Evolutionary conservation across 176 grass and related monocot genomes (phyloP).

Genomic region (Eragrostis curvula): DNA sequence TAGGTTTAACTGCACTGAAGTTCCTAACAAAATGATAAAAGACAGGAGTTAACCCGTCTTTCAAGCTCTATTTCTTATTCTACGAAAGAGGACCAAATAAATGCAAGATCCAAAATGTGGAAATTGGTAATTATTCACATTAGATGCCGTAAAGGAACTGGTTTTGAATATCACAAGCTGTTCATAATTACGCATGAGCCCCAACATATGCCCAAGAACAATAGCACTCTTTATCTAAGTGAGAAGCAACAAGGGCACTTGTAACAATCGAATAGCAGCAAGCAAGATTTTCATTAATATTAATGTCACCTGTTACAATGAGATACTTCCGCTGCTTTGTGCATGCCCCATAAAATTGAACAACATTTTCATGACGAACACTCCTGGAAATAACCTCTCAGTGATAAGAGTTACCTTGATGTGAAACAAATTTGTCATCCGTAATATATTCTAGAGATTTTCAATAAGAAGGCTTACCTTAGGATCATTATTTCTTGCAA

Average conservation of each 20-base stretch:
- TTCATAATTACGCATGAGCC: constrained; percentile 7
- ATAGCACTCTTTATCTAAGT: constrained; percentile 13
- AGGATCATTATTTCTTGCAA: constrained; percentile 95
- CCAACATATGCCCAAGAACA: neutral
- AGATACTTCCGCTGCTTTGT: constrained; percentile 70
- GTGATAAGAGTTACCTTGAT: constrained; percentile 36
- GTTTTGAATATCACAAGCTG: neutral
- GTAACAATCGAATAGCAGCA: constrained; percentile 19
- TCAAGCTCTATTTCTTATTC: neutral
- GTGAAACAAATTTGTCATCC: constrained; percentile 28
- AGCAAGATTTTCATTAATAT: constrained; percentile 4
- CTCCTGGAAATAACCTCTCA: constrained; percentile 60
- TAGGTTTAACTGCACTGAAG: constrained; percentile 31
- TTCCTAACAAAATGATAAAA: constrained; percentile 41
- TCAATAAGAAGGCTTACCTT: constrained; percentile 59
- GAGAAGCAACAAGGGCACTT: constrained; percentile 13
- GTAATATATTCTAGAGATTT: constrained; percentile 12
- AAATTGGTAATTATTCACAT: constrained; percentile 11
- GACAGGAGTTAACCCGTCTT: constrained; percentile 41
- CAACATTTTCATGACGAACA: constrained; percentile 79
- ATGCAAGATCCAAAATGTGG: neutral
- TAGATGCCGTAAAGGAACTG: neutral
- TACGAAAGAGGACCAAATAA: neutral
- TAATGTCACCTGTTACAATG: constrained; percentile 86
- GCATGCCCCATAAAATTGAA: constrained; percentile 84